These are phyloP conservation scores for Russula dissimulans DNA, from an alignment of 768 basidiomycete species.

Conservation along the genomic window DNA sequence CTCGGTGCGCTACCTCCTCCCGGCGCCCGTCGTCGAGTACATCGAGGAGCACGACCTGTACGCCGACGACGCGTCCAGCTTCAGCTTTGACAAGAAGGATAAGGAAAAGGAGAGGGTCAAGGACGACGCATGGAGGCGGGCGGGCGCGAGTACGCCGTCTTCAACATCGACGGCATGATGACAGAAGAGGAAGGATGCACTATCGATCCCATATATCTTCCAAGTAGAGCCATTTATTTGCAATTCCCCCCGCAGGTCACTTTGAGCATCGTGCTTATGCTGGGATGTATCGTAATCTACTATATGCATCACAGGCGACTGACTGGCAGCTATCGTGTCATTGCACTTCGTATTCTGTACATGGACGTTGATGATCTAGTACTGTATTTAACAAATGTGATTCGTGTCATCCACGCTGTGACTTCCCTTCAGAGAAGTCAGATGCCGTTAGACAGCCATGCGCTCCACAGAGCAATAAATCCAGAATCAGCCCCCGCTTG, in stretches of 20 bases:
- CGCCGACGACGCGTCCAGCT: constrained; percentile 43
- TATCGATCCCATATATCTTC: neutral
- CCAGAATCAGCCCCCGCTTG: too few species aligned
- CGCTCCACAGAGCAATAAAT: too few species aligned
- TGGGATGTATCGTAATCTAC: neutral
- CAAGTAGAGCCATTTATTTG: neutral
- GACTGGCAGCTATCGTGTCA: neutral
- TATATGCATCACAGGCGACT: neutral
- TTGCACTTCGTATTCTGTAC: neutral
- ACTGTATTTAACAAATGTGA: neutral
- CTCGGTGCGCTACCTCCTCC: constrained; percentile 83
- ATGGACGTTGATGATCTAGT: too few species aligned
- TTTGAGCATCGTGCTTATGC: neutral
- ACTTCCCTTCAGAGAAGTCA: neutral
- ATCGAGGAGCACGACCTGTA: constrained; percentile 81
- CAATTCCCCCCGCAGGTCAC: neutral
- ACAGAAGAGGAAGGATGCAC: neutral
- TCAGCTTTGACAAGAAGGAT: constrained; percentile 29
- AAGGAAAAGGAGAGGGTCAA: constrained; percentile 24
- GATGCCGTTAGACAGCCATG: too few species aligned
- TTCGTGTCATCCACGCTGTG: neutral
- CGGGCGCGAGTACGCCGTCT: constrained; percentile 7
- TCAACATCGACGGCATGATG: neutral
- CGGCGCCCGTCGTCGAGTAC: constrained; percentile 86
- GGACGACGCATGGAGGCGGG: constrained; percentile 5